Base-by-base conservation (phyloP, 768 basidiomycete genomes). In the Lactarius vividus region DNA sequence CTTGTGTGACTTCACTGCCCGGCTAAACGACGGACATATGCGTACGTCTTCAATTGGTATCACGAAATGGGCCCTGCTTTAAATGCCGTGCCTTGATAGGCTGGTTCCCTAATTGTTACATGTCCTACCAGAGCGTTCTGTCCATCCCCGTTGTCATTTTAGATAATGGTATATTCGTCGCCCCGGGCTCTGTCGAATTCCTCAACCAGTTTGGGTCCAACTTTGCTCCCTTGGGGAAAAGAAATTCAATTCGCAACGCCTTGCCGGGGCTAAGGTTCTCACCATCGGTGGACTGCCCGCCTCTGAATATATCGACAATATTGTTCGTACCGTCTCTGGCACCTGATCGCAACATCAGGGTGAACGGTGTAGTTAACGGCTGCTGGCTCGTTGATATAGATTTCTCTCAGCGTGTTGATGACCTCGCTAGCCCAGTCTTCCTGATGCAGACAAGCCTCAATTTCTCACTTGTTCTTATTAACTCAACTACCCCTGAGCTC, bases 1-100 rank as follows among this genome's bases (percentile, higher is more conserved):
- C 44, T 70, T 88, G 20, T 87, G 82, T 64, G 77, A 84, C 60
- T 81, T 85, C 66, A 81, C 80, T 0, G 83, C 78, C 20, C 79
- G 79, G 57, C 68, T 88, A 52, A 88, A 88, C 70, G 86, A 88
- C 70, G 87, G 87, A 5, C 87, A 88, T 71, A 88, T 86, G 16
- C 79, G 86, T 84, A 73, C 35, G 80, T 72, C 44, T 11, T 66
- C 23, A 23, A 26, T n/a, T n/a, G n/a, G n/a, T n/a, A n/a, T n/a
- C n/a, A n/a, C n/a, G n/a, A n/a, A n/a, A n/a, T n/a, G n/a, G n/a
- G n/a, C 18, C 15, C 18, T 20, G 13, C 54, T 31, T 31, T 2
- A 23, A 40, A 11, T 18, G 1, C 13, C 20, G 16, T 59, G 18
- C 29, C 20, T 2, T 44, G 55, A 8, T 28, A 86, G 84, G 81